These are phyloP conservation scores for Talaromyces sp. DNA, from an alignment of 2,329 filamentous ascomycete genomes.

Conservation along the genomic window DNA sequence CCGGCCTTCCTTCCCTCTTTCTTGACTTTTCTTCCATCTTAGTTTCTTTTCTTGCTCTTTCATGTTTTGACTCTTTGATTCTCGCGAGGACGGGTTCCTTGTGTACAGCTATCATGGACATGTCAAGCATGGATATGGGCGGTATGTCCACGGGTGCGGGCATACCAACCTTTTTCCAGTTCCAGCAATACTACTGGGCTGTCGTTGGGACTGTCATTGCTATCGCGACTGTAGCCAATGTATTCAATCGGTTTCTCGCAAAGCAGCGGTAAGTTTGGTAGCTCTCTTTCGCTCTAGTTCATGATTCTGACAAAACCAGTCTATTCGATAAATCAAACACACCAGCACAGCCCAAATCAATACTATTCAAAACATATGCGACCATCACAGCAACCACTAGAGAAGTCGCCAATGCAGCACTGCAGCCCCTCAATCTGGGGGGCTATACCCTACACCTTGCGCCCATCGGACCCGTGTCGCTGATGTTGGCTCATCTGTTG, in stretches of 20 bases:
- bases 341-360: constrained; percentile 54
- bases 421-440: constrained; percentile 34
- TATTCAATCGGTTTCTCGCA: constrained; percentile 47
- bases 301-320: constrained; percentile 29
- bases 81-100: neutral
- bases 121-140: constrained; percentile 30
- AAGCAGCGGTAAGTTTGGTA: constrained; percentile 45
- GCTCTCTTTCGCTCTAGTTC: neutral
- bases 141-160: constrained; percentile 43
- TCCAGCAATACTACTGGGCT: constrained; percentile 54
- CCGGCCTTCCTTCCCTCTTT: neutral
- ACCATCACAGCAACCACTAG: constrained; percentile 53
- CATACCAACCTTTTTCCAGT: constrained; percentile 44
- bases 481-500: constrained; percentile 45
- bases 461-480: constrained; percentile 36
- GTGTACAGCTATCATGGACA: constrained; percentile 10
- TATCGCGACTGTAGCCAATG: constrained; percentile 36
- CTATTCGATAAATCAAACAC: constrained; percentile 42
- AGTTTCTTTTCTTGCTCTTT: no score
- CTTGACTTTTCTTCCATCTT: neutral
- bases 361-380: constrained; percentile 48
- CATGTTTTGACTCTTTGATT: neutral
- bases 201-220: constrained; percentile 43
- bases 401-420: constrained; percentile 50
- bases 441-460: constrained; percentile 35